Evolutionary conservation across 2,329 filamentous ascomycete genomes (phyloP), one percentile per base, ranked within the genome.

Genomic region (Cercospora zeae-maydis): DNA sequence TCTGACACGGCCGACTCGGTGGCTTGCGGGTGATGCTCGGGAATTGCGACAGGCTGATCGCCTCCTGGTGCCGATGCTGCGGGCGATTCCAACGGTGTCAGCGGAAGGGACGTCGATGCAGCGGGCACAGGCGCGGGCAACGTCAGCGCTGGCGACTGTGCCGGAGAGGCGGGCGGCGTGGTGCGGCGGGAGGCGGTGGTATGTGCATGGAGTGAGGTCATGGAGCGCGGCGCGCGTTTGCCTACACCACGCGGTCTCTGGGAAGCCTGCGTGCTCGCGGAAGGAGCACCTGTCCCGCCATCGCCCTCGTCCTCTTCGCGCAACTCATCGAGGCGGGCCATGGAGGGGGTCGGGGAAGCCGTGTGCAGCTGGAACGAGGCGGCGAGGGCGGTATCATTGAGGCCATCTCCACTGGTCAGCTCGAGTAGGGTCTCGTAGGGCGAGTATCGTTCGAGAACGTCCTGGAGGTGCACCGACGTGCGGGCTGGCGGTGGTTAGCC

Each of bases 351-450:
- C 39, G 88, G 89, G 11, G 91, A 91, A 7, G 92, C 91, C 39
- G 93, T 90, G 77, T 97, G 92, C 59, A 97, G 81, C 47, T 92
- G 92, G 77, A 93, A 97, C 59, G 91, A 91, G 33, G 92, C 87
- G 9, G 92, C 93, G 58, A 99, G 84, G 68, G 91, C 90, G 64
- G 90, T 89, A 75, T 99, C 95, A 73, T 88, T 93, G 62, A 99
- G 84, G 63, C 95, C 92, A 69, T 89, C 88, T 39, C 91, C 83
- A 13, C 84, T 80, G 55, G 87, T 80, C 60, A 98, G 90, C 62
- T 90, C 84, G 74, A 97, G 91, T 36, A 88, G 85, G 33, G 91
- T 90, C 76, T 97, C 93, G 79, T 96, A 90, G 0, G 93, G 93
- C 34, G 89, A 86, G 76, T 96, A 96, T 67, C 81, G 82, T 66